phyloP scores from a whole-genome alignment of 441 rosid genomes.

The Croton laevigatus region DNA sequence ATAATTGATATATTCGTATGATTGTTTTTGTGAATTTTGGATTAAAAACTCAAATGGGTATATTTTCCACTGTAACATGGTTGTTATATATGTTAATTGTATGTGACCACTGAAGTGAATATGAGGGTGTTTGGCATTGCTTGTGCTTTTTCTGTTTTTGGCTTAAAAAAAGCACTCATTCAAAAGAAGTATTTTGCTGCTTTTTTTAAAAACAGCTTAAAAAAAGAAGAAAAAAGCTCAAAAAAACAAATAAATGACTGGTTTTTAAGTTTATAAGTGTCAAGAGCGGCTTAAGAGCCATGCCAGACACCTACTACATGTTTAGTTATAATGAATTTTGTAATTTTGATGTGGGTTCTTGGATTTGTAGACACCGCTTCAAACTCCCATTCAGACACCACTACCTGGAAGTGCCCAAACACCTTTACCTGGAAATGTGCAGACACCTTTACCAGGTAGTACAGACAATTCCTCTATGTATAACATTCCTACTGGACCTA shows the following conservation, averaged over 20 bases:
- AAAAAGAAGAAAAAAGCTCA: too few species aligned
- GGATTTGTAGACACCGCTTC: slow-evolving; percentile 74
- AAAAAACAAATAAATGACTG: too few species aligned
- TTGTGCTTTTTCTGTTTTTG: too few species aligned
- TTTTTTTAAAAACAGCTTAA: too few species aligned
- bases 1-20: not conserved
- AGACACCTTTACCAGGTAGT: slow-evolving; percentile 71
- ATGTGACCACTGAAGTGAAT: slow-evolving; percentile 14
- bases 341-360: slow-evolving; percentile 19
- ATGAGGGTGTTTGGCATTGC: too few species aligned
- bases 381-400: slow-evolving; percentile 86
- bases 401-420: slow-evolving; percentile 62
- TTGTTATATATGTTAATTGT: not conserved
- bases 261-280: too few species aligned
- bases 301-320: not conserved
- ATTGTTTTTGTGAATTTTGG: not conserved
- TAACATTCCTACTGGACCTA: slow-evolving; percentile 87
- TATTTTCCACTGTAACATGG: not conserved
- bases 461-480: slow-evolving; percentile 60
- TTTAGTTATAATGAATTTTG: slow-evolving; percentile 9
- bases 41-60: not conserved
- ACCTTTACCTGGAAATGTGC: slow-evolving; percentile 59
- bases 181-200: too few species aligned
- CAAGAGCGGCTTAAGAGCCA: too few species aligned
- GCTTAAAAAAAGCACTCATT: too few species aligned